Evolutionary conservation across 306 rosid species (phyloP), one percentile per base, ranked within the genome.

Genomic region (Betula pendula): DNA sequence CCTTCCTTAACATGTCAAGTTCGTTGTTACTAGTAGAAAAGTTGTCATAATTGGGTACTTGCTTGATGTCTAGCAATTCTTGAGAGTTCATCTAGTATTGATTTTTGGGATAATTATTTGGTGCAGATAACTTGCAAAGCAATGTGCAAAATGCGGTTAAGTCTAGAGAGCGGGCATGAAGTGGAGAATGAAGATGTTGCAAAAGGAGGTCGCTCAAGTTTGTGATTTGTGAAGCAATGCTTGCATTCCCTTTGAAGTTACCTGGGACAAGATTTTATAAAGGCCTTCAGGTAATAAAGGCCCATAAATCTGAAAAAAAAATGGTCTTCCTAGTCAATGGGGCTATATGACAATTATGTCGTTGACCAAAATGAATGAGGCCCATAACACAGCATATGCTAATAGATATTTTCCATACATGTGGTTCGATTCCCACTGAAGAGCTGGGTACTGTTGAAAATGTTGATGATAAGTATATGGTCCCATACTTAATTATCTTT

Each of bases 221-320:
- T 82, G 92, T 74, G 89, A 89, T n/a, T n/a, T n/a, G n/a, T n/a
- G n/a, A n/a, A 76, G 96, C 97, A 2, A 88, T 94, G 98, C 91
- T 94, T 22, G 88, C 97, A 14, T 75, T 92, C 17, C 96, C 96
- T 45, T 53, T 91, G 43, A 82, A 89, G 71, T 60, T 95, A 67
- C 92, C 92, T 0, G 76, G 93, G 73, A 88, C 97, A 71, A 82
- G 90, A 87, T 92, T 89, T 77, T 77, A 88, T 78, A 87, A 74
- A 43, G 97, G 97, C 77, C 92, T 92, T 74, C 84, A 87, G 97
- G 98, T 94, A 76, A n/a, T 22, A 24, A 56, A 38, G 6, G 1
- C 42, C 42, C 42, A 38, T 38, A 38, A 5, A 38, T 38, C 42
- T 38, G 42, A 38, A 0, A n/a, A n/a, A n/a, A n/a, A 5, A 5